phyloP scores from a whole-genome alignment of 148 eudicot genomes.

The Silene uniflora region DNA sequence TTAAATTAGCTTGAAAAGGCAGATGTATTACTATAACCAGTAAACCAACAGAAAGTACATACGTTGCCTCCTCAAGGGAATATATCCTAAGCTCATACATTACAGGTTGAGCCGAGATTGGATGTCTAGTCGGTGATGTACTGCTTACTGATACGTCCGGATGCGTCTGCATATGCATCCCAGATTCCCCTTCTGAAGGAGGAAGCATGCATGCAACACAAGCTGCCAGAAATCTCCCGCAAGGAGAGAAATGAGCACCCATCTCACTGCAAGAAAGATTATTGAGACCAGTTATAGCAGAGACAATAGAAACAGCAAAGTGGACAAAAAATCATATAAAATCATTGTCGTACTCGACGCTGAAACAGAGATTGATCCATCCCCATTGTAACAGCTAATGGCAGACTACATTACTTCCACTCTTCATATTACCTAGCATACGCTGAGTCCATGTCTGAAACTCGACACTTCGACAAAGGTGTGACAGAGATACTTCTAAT shows the following conservation, averaged over 20 bases:
- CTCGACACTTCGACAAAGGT: neutral
- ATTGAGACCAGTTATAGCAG: slow-evolving; percentile 1
- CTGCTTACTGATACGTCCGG: slow-evolving; percentile 54
- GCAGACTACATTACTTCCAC: neutral
- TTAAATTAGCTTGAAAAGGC: neutral
- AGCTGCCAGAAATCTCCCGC: slow-evolving; percentile 95
- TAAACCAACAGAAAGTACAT: slow-evolving; percentile 24
- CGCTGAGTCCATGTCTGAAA: too few species aligned
- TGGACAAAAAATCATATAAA: neutral
- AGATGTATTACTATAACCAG: neutral
- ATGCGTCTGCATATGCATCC: slow-evolving; percentile 49
- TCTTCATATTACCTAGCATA: neutral
- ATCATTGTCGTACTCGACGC: neutral
- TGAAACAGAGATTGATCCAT: neutral
- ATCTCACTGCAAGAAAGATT: slow-evolving; percentile 71
- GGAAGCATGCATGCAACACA: slow-evolving; percentile 96
- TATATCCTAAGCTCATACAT: slow-evolving; percentile 95
- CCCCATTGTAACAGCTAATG: neutral
- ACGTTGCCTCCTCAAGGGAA: slow-evolving; percentile 96
- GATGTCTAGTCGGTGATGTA: slow-evolving; percentile 96
- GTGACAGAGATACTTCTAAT: neutral
- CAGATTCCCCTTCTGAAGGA: slow-evolving; percentile 63
- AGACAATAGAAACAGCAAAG: neutral
- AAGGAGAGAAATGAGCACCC: slow-evolving; percentile 99
- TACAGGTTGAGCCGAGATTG: slow-evolving; percentile 84